Evolutionary conservation across 768 basidiomycete species (phyloP).

Genomic region (Auricularia auricula-judae): DNA sequence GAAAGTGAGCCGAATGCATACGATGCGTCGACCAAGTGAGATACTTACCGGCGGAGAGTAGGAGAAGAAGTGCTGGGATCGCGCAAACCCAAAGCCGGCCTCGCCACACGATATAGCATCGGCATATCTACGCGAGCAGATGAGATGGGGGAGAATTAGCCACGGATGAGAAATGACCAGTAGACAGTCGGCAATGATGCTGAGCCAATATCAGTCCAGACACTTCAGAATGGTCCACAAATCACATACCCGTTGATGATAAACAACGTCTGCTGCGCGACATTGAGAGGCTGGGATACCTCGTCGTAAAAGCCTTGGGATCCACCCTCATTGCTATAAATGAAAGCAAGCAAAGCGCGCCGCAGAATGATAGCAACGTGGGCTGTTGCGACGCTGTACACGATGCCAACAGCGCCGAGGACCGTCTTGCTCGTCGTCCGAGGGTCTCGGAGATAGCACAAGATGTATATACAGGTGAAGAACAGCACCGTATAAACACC

Average conservation of each 20-base stretch:
- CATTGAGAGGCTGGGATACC: neutral
- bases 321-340: neutral
- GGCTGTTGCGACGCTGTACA: neutral
- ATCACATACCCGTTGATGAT: neutral
- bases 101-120: neutral
- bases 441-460: neutral
- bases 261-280: neutral
- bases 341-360: neutral
- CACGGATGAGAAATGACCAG: neutral
- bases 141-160: neutral
- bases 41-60: neutral
- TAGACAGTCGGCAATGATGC: neutral
- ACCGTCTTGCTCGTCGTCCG: neutral
- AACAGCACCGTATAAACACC: too few relatives aligned
- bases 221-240: neutral
- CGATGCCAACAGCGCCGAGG: neutral
- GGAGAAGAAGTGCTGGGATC: neutral
- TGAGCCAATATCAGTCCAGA: neutral
- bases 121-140: neutral
- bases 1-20: too few relatives aligned
- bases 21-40: too few relatives aligned
- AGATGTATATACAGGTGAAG: neutral
- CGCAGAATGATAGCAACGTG: neutral
- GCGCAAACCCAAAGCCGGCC: neutral
- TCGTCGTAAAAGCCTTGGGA: neutral